Evolutionary conservation across 768 basidiomycete species (phyloP), one percentile per base, ranked within the genome.

Genomic region (Hebeloma cylindrosporum): DNA sequence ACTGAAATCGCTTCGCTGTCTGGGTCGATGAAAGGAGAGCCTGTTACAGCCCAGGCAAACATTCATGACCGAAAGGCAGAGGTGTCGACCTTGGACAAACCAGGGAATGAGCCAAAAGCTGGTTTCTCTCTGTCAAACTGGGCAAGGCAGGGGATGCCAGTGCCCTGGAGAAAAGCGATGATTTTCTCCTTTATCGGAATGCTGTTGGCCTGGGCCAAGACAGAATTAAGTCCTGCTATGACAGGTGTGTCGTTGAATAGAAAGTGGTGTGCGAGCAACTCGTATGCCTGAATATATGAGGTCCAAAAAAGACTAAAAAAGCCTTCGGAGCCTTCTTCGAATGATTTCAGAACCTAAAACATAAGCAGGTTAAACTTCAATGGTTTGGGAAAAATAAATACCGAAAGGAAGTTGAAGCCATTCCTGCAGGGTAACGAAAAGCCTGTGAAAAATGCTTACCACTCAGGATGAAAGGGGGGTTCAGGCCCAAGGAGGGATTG

Each of bases 31-130:
- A 18, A 27, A 14, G 40, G 26, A 29, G n/a, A 26, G 14, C 40
- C 40, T 4, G 40, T 41, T 28, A 27, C 25, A 41, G 40, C 40
- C 40, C 40, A 41, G 14, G 26, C 40, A 41, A 41, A 41, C 23
- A 41, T 41, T 27, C 40, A 27, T 6, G 23, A 41, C 3, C 26
- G 40, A 7, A 41, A 41, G 10, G 23, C 14, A 9, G 3, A 7
- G 18, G 26, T 20, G 16, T 41, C 26, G 14, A 41, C 20, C 2
- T 14, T 10, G 29, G 29, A 30, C 16, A 30, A 30, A 14, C 16
- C 29, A 3, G 16, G 11, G 2, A 30, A 3, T 11, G 29, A 14
- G 5, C 29, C 16, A 14, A 30, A 30, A 5, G 11, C 11, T 11
- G 16, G 11, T 14, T 30, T 30, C 11, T 10, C 29, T 11, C 11